Evolutionary conservation across 805 yeast species (phyloP), one percentile per base, ranked within the genome.

Genomic region (Monosporozyma aquatica): DNA sequence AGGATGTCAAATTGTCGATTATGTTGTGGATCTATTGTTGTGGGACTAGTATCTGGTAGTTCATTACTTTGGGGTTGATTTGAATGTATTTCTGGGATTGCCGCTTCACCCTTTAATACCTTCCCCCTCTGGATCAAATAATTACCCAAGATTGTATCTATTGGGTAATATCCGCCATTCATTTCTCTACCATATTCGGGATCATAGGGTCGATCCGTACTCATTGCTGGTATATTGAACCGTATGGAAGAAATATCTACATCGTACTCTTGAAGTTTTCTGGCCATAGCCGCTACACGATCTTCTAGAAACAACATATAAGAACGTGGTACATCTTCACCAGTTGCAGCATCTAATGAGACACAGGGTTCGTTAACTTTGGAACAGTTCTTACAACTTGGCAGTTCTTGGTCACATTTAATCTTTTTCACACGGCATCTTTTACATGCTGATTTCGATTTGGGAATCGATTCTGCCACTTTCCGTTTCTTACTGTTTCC

Each of bases 261-360:
- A 0, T 76, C 81, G 44, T 65, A 53, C 11, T 61, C 63, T 44
- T 61, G 58, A 23, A 85, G 56, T 44, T 69, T 64, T 5, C 54
- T 51, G 56, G 83, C 85, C 46, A 87, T 64, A n/a, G 64, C 62
- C 7, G 69, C 67, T 2, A 86, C 67, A 28, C 78, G 65, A 43
- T 76, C 79, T 56, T 87, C 96, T 44, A 87, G 64, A 51, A 79
- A 81, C 17, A 76, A 71, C 3, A 86, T 75, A 54, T 83, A 82
- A 2, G 87, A 82, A 29, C 97, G 66, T 0, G 96, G 94, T 1
- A 87, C 76, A 50, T 82, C 87, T 42, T 95, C 68, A 0, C 95
- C 95, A 0, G 95, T 85, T 6, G 87, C 86, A 0, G 95, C 87
- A 57, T 89, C 96, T 3, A 84, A 61, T 0, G 94, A 86, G 4